Evolutionary conservation across 768 basidiomycete genomes (phyloP).

Genomic region (Strobilomyces echinocephalus): DNA sequence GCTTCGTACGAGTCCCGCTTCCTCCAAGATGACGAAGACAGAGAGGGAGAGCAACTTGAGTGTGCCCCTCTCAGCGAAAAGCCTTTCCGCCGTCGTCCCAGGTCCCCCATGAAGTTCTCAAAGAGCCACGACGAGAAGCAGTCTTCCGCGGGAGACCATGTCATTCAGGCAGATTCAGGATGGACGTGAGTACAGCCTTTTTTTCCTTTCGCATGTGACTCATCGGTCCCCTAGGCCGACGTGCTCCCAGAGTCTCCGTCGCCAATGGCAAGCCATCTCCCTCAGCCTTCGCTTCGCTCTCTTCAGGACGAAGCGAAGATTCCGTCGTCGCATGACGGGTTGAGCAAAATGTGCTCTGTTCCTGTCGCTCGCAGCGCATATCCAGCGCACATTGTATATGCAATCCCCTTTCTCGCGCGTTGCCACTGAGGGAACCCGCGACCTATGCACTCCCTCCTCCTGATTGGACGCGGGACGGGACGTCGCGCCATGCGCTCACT

Average conservation of each 20-base stretch:
- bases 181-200: slow-evolving; percentile 28
- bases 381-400: slow-evolving; percentile 19
- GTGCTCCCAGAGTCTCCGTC: slow-evolving; percentile 47
- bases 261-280: slow-evolving; percentile 58
- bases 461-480: slow-evolving; percentile 19
- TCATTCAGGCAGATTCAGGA: slow-evolving; percentile 22
- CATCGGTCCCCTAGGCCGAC: slow-evolving; percentile 43
- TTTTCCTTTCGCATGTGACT: neutral
- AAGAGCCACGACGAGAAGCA: slow-evolving; percentile 20
- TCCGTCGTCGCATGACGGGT: slow-evolving; percentile 27
- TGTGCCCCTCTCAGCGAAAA: slow-evolving; percentile 28
- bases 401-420: slow-evolving; percentile 21
- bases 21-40: slow-evolving; percentile 25
- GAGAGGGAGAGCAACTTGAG: slow-evolving; percentile 18
- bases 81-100: slow-evolving; percentile 9
- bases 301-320: slow-evolving; percentile 46
- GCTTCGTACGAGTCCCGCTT: slow-evolving; percentile 29
- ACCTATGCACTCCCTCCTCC: slow-evolving; percentile 16
- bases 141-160: slow-evolving; percentile 5
- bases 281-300: slow-evolving; percentile 54
- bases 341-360: slow-evolving; percentile 11
- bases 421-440: slow-evolving; percentile 23
- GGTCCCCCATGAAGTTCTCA: slow-evolving; percentile 18
- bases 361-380: slow-evolving; percentile 10
- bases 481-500: slow-evolving; percentile 21